Percentiles rank a stretch among this genome's conserved stretches.
phyloP scores from a whole-genome alignment of 2,329 filamentous ascomycete species.

The Phyllachora maydis region DNA sequence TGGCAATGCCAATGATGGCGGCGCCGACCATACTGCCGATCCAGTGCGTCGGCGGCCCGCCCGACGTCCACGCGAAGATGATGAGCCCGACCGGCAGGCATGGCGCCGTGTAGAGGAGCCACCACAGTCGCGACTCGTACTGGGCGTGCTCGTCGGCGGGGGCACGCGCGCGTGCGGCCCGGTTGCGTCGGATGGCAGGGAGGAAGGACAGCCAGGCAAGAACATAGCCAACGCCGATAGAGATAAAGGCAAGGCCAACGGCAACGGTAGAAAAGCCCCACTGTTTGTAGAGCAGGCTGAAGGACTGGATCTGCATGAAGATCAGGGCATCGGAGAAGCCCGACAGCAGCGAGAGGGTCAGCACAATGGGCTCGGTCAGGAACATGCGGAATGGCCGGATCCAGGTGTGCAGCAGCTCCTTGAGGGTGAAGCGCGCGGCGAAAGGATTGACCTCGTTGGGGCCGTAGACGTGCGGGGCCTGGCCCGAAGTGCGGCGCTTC shows the following conservation, averaged over 20 bases:
- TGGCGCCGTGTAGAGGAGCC: constrained; percentile 39
- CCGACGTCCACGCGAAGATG: constrained; percentile 47
- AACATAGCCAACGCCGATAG: constrained; percentile 46
- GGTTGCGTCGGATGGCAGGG: constrained; percentile 31
- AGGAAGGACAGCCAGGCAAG: constrained; percentile 39
- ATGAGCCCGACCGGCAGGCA: constrained; percentile 46
- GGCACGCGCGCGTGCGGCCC: constrained; percentile 25
- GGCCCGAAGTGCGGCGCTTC: constrained; percentile 41
- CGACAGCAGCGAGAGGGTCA: constrained; percentile 46
- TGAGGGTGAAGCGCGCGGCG: constrained; percentile 32
- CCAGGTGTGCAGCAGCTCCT: constrained; percentile 36
- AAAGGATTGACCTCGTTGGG: constrained; percentile 50
- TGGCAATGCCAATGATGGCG: constrained; percentile 49
- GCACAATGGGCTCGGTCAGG: constrained; percentile 52
- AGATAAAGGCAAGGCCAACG: constrained; percentile 40
- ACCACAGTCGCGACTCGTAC: constrained; percentile 47
- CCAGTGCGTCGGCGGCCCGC: constrained; percentile 45
- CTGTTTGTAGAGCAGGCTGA: constrained; percentile 44
- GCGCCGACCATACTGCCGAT: constrained; percentile 45
- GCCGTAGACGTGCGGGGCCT: constrained; percentile 43
- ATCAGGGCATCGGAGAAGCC: constrained; percentile 58
- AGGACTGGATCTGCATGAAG: constrained; percentile 60
- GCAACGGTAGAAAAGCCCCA: constrained; percentile 34
- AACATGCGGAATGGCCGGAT: constrained; percentile 52
- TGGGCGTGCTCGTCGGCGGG: constrained; percentile 36